phyloP scores from a whole-genome alignment of 192 early-diverging fungal species.

The Gamsiella multidivaricata region DNA sequence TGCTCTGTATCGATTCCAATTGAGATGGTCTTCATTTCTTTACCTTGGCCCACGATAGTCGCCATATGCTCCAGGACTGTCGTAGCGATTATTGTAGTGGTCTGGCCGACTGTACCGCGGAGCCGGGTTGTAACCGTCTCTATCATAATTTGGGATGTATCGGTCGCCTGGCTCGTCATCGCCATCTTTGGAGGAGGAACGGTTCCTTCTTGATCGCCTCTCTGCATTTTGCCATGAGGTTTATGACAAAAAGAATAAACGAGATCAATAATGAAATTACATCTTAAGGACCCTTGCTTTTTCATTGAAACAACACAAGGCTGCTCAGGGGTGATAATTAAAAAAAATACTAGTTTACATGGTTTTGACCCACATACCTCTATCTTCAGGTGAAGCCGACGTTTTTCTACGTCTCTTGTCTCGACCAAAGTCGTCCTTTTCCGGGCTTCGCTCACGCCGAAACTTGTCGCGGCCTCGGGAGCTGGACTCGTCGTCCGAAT shows the following conservation, averaged over 20 bases:
- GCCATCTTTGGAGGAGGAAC: constrained; percentile 47
- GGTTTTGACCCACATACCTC: constrained; percentile 10
- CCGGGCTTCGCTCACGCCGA: constrained; percentile 47
- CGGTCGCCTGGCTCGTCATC: constrained; percentile 72
- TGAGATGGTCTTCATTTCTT: background rate
- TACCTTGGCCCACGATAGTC: constrained; percentile 54
- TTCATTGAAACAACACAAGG: background rate
- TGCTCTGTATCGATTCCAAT: background rate
- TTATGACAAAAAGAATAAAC: background rate
- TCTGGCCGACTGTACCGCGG: constrained; percentile 62
- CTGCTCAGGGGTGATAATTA: too few species aligned
- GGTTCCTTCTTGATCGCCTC: constrained; percentile 45
- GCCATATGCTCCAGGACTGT: constrained; percentile 56
- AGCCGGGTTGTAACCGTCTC: constrained; percentile 76
- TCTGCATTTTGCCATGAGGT: constrained; percentile 10
- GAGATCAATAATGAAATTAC: background rate
- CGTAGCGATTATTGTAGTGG: constrained; percentile 42
- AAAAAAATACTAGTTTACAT: background rate
- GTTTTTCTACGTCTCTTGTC: constrained; percentile 53
- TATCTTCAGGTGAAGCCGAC: constrained; percentile 47
- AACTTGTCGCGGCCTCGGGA: constrained; percentile 52
- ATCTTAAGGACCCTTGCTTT: background rate
- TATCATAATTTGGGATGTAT: constrained; percentile 89
- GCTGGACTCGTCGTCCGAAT: constrained; percentile 48
- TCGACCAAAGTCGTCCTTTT: constrained; percentile 54